Evolutionary conservation across 768 basidiomycete species (phyloP), one percentile per base, ranked within the genome.

Genomic region (Cantharellus cinnabarinus): DNA sequence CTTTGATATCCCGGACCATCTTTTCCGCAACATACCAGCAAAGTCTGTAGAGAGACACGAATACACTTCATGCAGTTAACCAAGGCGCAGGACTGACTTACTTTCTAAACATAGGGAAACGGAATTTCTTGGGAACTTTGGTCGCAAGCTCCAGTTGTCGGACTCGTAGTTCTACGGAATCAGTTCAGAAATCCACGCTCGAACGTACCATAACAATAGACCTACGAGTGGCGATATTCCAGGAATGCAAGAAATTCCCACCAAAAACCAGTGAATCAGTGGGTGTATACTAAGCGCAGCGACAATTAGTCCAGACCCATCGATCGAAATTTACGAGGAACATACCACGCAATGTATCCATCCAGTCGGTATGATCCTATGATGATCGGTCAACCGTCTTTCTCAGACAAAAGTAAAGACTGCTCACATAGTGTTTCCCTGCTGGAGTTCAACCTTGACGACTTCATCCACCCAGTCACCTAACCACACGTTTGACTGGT

Each of bases 331-430:
- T 54, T 42, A 2, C 56, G 39, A 15, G n/a, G 15, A 41, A 73
- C 85, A 68, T 68, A 94, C 91, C 44, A 99, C 94, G 5, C 90
- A 89, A 67, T 99, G 94, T 61, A 98, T 97, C 86, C 94, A 99
- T 0, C 94, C 94, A 1, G 89, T 83, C 1, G 94, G 90, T 58
- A 95, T 93, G 54, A 93, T 87, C 71, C 70, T 71, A 38, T 7
- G 20, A 29, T 29, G 20, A 29, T 29, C 20, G 20, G 20, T 29
- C 20, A 29, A 29, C 1, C 41, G 67, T 7, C 5, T 10, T 38
- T 35, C 39, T 40, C 5, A 35, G 35, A 35, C 41, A 40, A 14
- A 5, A 42, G 15, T 14, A 42, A 57, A 57, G 52, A 14, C 34
- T 15, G 42, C 69, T 56, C 66, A 64, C 83, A 91, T 86, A 3